These are phyloP conservation scores for Choiromyces venosus DNA, from an alignment of 495 filamentous ascomycete genomes.

Conservation along the genomic window DNA sequence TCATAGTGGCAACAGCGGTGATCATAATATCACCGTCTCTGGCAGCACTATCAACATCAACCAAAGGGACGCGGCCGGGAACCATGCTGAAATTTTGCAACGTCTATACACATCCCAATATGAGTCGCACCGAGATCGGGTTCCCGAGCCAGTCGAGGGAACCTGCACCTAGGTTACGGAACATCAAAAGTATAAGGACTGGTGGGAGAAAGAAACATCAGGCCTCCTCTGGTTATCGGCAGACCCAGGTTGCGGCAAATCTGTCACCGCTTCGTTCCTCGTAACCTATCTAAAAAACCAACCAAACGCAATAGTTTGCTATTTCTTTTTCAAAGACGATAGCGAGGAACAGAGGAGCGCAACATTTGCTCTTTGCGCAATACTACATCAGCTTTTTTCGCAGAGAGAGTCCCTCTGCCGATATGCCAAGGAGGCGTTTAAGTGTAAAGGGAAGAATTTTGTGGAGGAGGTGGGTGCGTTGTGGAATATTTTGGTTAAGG, in stretches of 20 bases:
- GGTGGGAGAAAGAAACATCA: constrained; percentile 37
- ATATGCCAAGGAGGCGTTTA: constrained; percentile 32
- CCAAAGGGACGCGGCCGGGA: too few species aligned
- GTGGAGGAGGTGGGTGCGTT: constrained; percentile 36
- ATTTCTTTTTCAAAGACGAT: constrained; percentile 48
- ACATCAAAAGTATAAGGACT: constrained; percentile 40
- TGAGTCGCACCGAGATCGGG: constrained; percentile 41
- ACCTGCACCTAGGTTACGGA: constrained; percentile 46
- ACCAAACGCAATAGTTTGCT: constrained; percentile 41
- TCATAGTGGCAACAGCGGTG: too few species aligned
- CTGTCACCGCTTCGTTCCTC: constrained; percentile 43
- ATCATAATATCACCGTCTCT: too few species aligned
- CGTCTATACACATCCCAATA: constrained; percentile 32
- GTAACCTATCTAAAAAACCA: constrained; percentile 38
- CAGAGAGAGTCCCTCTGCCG: constrained; percentile 25
- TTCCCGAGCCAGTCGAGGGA: constrained; percentile 29
- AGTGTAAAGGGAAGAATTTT: constrained; percentile 36
- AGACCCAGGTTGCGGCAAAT: constrained; percentile 47
- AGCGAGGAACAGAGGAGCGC: constrained; percentile 25
- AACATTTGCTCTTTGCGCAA: constrained; percentile 39
- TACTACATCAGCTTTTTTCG: constrained; percentile 46
- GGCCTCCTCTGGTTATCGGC: constrained; percentile 47
- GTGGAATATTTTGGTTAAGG: constrained; percentile 40
- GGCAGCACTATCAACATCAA: background rate
- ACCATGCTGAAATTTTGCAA: background rate